Percentiles rank a stretch among this genome's conserved stretches.
Evolutionary conservation across 2,329 filamentous ascomycete genomes (phyloP).

Genomic region (Dothistroma pini): DNA sequence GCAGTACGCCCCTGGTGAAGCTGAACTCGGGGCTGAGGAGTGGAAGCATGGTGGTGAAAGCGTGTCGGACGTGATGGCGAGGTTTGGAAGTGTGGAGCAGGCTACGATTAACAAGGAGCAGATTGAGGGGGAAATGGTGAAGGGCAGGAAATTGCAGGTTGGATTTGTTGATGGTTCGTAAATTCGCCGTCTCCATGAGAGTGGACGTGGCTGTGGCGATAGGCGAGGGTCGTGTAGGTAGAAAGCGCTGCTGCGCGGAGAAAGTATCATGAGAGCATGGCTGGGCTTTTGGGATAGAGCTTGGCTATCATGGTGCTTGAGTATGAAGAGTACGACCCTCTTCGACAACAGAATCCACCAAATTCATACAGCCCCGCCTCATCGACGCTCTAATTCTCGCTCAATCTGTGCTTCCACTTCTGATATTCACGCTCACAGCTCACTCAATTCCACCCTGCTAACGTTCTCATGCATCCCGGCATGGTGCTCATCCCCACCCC

Average conservation of each 20-base stretch:
- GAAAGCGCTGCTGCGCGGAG: neutral
- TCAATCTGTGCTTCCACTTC: neutral
- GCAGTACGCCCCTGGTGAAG: neutral
- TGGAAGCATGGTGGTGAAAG: neutral
- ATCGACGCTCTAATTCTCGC: neutral
- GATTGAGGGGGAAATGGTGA: neutral
- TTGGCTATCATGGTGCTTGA: neutral
- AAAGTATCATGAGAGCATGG: neutral
- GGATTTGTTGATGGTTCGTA: neutral
- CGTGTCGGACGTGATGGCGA: neutral
- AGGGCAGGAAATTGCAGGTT: neutral
- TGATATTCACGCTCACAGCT: neutral
- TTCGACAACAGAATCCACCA: neutral
- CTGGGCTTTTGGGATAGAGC: neutral
- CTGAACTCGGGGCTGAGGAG: neutral
- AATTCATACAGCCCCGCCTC: neutral
- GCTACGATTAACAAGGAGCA: neutral
- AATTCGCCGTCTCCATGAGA: no score
- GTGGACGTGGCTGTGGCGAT: no score
- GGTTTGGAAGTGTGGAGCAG: neutral
- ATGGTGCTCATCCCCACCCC: no score
- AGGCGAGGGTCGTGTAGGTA: neutral
- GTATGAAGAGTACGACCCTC: neutral
- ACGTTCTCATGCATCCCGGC: neutral
- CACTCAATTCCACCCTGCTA: neutral